Conservation (phyloP, 805 yeast genomes). For the Metschnikowia koreensis region DNA sequence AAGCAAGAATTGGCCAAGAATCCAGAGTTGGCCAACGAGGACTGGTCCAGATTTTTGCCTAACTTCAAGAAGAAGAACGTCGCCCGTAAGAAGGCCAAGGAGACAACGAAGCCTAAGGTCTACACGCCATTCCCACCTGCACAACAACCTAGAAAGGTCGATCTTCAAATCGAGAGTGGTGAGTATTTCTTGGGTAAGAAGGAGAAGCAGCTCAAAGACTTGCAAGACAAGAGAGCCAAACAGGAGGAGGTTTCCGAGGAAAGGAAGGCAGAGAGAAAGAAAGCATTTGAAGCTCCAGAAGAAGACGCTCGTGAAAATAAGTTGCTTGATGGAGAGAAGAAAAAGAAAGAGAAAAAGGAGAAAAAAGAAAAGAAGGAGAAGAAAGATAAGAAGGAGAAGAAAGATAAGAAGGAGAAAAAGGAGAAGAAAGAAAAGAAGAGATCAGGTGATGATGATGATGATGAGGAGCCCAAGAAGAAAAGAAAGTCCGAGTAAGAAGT, state of each 20-base stretch:
- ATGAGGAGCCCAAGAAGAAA: constrained; percentile 27
- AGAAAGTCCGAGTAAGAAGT: constrained; percentile 10
- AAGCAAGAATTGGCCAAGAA: constrained; percentile 91
- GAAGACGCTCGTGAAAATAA: constrained; percentile 58
- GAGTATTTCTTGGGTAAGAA: constrained; percentile 90
- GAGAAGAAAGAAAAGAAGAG: constrained; percentile 25
- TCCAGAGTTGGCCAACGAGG: constrained; percentile 93
- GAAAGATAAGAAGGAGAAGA: constrained; percentile 21
- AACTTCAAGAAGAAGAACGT: constrained; percentile 95
- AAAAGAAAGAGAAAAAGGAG: constrained; percentile 20
- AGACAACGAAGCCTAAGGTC: constrained; percentile 56
- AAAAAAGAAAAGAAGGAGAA: constrained; percentile 27
- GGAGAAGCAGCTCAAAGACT: constrained; percentile 70
- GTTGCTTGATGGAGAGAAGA: constrained; percentile 21
- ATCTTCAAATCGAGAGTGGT: constrained; percentile 96
- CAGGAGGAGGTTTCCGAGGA: constrained; percentile 68
- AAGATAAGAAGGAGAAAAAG: constrained; percentile 23
- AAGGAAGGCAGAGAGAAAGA: constrained; percentile 66
- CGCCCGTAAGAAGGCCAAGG: constrained; percentile 80
- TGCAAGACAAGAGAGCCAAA: constrained; percentile 74
- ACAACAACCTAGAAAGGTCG: constrained; percentile 94
- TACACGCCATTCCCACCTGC: constrained; percentile 99
- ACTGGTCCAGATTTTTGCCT: constrained; percentile 95
- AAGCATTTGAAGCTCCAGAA: constrained; percentile 83
- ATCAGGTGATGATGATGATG: constrained; percentile 22